phyloP scores from a whole-genome alignment of 179 eudicot genomes.

The Drosera spatulata region DNA sequence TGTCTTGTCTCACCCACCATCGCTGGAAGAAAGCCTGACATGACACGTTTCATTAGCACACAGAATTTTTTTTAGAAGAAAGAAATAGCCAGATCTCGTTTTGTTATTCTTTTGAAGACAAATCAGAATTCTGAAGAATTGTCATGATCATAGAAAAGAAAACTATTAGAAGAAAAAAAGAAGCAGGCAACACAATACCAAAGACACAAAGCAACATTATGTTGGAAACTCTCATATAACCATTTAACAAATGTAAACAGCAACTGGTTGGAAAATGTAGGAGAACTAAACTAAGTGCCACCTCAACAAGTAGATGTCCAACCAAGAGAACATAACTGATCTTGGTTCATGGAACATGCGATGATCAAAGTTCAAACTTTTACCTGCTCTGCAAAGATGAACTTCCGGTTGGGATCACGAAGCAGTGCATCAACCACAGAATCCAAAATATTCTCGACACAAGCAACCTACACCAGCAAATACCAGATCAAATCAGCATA shows the following conservation, averaged over 20 bases:
- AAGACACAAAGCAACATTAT: no score
- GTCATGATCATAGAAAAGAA: no score
- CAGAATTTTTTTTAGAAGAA: background rate
- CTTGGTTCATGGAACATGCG: background rate
- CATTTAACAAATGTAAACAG: no score
- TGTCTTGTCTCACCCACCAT: conserved; percentile 72
- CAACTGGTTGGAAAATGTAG: no score
- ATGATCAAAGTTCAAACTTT: background rate
- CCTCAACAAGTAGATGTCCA: no score
- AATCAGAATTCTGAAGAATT: no score
- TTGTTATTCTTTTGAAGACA: no score
- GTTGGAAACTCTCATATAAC: no score
- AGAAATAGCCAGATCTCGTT: background rate
- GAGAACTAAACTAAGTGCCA: no score
- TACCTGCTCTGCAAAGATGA: conserved; percentile 80
- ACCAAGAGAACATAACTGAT: background rate
- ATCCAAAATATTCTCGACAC: conserved; percentile 78
- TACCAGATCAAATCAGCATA: background rate
- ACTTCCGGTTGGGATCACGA: conserved; percentile 68
- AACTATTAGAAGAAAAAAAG: no score
- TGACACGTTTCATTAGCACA: background rate
- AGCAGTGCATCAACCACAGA: conserved; percentile 68
- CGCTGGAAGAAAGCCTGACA: conserved; percentile 75
- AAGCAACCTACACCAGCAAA: conserved; percentile 52
- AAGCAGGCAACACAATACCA: no score